Evolutionary conservation across 2,329 filamentous ascomycete genomes (phyloP).

Genomic region (Tolypocladium tundrense): DNA sequence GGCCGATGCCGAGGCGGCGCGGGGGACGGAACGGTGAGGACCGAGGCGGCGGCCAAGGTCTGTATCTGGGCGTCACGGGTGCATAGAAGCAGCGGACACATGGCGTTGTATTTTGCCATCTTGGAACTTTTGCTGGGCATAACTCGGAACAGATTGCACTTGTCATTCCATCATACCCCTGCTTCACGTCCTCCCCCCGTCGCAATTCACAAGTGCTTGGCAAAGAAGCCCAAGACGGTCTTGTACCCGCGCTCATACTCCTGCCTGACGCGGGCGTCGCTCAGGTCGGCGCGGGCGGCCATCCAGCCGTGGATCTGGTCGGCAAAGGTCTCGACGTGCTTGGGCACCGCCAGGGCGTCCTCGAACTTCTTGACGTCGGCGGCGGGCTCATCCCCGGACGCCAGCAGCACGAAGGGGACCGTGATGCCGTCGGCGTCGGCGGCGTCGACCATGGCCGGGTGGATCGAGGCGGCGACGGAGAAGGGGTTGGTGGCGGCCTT

Average conservation of each 20-base stretch:
- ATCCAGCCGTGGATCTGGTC: constrained; percentile 68
- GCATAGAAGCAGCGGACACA: neutral
- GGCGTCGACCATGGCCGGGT: constrained; percentile 56
- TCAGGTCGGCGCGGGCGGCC: constrained; percentile 53
- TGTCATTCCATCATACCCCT: neutral
- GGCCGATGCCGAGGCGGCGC: constrained; percentile 27
- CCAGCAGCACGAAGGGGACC: constrained; percentile 52
- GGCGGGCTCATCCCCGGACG: constrained; percentile 53
- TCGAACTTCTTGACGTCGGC: constrained; percentile 47
- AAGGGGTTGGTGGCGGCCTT: constrained; percentile 46
- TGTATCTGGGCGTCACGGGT: too few species aligned
- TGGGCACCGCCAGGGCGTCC: constrained; percentile 39
- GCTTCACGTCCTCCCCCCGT: neutral
- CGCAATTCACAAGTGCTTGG: constrained; percentile 31
- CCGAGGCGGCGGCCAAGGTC: neutral
- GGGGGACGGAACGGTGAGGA: neutral
- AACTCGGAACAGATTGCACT: neutral
- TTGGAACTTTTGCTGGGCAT: neutral
- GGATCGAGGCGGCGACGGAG: constrained; percentile 37
- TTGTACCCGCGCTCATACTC: constrained; percentile 55
- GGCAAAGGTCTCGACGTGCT: constrained; percentile 54
- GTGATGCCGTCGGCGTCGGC: constrained; percentile 49
- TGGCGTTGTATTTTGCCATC: neutral
- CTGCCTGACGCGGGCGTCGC: constrained; percentile 44
- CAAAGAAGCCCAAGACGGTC: constrained; percentile 47